Evolutionary conservation across 371 early-diverging fungal species (phyloP).

Genomic region (Mucor sp.): DNA sequence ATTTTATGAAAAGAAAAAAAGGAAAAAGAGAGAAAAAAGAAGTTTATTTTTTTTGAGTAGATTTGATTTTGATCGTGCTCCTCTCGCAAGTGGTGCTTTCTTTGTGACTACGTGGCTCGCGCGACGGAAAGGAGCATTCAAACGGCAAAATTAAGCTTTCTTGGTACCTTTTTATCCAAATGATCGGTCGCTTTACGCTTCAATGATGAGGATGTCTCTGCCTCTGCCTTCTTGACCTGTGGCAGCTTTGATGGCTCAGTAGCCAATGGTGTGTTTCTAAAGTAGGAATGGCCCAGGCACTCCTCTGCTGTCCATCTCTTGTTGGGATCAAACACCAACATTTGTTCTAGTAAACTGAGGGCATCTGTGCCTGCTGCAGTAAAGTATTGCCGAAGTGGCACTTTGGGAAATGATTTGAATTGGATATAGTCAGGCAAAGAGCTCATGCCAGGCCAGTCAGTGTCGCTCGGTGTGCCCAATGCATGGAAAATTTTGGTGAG

Average conservation of each 20-base stretch:
- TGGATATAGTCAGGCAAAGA: conserved; percentile 76
- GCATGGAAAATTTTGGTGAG: conserved; percentile 94
- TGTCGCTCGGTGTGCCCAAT: conserved; percentile 96
- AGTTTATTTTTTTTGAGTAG: not conserved
- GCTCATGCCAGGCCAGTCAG: conserved; percentile 93
- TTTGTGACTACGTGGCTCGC: not conserved
- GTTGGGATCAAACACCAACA: conserved; percentile 92
- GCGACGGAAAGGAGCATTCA: not conserved
- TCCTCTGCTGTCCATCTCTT: conserved; percentile 87
- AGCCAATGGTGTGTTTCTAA: conserved; percentile 85
- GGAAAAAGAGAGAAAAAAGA: not conserved
- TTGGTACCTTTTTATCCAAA: not conserved
- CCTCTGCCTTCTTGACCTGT: not conserved
- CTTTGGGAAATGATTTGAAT: conserved; percentile 66
- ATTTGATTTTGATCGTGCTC: no score
- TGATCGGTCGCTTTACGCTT: conserved; percentile 5
- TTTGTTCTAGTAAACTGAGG: conserved; percentile 87
- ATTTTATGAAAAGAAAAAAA: not conserved
- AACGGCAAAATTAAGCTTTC: conserved; percentile 8
- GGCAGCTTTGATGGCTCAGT: conserved; percentile 88
- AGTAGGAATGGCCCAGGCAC: conserved; percentile 91
- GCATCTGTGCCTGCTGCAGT: conserved; percentile 94
- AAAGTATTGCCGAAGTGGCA: conserved; percentile 82
- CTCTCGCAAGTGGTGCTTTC: not conserved
- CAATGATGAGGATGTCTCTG: not conserved